phyloP scores from a whole-genome alignment of 768 basidiomycete species.

The Pisolithus orientalis region DNA sequence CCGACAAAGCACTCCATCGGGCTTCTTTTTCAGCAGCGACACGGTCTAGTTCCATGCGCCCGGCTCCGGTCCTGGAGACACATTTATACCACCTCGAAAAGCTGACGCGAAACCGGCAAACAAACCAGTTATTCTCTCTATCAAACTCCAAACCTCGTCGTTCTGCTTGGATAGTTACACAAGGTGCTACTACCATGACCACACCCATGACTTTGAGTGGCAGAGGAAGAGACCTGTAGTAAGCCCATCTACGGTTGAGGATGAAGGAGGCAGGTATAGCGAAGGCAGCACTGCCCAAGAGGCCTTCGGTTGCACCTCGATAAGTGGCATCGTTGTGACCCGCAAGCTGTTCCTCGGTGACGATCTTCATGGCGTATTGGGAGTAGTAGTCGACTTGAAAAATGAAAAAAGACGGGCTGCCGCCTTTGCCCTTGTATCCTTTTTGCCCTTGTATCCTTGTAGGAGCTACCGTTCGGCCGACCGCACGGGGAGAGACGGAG shows the following conservation, averaged over 20 bases:
- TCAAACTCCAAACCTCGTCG: constrained; percentile 62
- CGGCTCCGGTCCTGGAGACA: constrained; percentile 30
- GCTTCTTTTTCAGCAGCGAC: constrained; percentile 26
- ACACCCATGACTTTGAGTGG: constrained; percentile 66
- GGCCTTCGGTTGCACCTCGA: constrained; percentile 60
- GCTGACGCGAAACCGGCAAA: background rate
- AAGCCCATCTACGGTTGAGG: constrained; percentile 46
- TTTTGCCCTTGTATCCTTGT: too few species aligned
- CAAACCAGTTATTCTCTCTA: constrained; percentile 49
- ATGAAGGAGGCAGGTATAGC: constrained; percentile 45
- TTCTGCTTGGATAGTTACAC: constrained; percentile 69
- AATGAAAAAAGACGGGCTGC: too few species aligned
- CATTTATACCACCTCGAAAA: background rate
- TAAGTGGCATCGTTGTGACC: constrained; percentile 50
- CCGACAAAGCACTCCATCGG: constrained; percentile 45
- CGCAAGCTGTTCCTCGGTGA: constrained; percentile 41
- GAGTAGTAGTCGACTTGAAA: background rate
- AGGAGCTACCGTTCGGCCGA: too few species aligned
- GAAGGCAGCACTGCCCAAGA: constrained; percentile 36
- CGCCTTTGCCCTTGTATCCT: too few species aligned
- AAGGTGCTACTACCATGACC: constrained; percentile 61
- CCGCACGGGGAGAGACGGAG: too few species aligned
- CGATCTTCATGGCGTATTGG: constrained; percentile 22
- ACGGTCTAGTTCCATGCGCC: constrained; percentile 50
- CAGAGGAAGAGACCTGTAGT: constrained; percentile 59